Evolutionary conservation across 2,329 filamentous ascomycete species (phyloP).

Genomic region (Neofusicoccum umdonicola): DNA sequence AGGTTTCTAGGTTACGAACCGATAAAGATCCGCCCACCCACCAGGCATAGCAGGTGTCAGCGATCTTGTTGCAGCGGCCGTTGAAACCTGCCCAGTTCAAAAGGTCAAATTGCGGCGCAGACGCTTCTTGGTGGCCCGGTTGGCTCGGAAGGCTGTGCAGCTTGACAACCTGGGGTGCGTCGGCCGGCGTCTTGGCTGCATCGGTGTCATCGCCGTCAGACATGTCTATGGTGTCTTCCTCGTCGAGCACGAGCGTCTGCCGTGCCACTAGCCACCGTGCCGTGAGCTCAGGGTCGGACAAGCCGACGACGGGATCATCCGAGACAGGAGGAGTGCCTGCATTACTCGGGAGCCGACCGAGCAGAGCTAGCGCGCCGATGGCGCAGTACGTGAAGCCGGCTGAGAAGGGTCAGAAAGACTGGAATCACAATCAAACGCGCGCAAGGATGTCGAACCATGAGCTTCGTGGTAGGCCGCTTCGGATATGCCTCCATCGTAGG

Average conservation of each 20-base stretch:
- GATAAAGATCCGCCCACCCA: conserved; percentile 71
- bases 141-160: conserved; percentile 28
- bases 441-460: conserved; percentile 58
- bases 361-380: conserved; percentile 71
- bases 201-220: conserved; percentile 38
- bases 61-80: conserved; percentile 84
- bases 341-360: conserved; percentile 58
- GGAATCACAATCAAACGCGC: background rate
- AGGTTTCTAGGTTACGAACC: conserved; percentile 37
- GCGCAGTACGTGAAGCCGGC: conserved; percentile 91
- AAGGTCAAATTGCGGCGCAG: conserved; percentile 59
- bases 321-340: conserved; percentile 20
- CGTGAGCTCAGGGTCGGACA: conserved; percentile 39
- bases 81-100: conserved; percentile 71
- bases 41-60: conserved; percentile 94
- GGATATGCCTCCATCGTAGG: conserved; percentile 81
- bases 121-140: conserved; percentile 46
- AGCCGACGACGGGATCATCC: conserved; percentile 23
- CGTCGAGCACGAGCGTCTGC: conserved; percentile 45
- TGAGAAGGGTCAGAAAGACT: conserved; percentile 33
- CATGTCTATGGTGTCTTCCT: conserved; percentile 42
- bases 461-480: conserved; percentile 78
- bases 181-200: conserved; percentile 39
- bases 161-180: conserved; percentile 39
- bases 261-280: conserved; percentile 48